Conservation (phyloP, 768 basidiomycete genomes). For the Tephrocybe sp. region DNA sequence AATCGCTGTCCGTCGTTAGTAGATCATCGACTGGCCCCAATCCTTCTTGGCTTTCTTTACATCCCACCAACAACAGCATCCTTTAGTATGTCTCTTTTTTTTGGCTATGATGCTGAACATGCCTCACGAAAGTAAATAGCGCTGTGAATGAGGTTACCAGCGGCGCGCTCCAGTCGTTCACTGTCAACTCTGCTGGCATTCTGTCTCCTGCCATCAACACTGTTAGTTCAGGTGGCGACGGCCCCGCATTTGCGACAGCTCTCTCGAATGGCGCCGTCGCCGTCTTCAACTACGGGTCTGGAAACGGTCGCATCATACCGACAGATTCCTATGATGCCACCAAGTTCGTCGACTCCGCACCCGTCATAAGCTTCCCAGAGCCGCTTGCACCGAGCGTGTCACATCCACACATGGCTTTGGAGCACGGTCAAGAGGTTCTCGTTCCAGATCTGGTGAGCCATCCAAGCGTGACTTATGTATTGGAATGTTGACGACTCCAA, state of each 20-base stretch:
- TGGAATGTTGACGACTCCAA: background rate
- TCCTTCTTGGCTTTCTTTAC: slow-evolving; percentile 59
- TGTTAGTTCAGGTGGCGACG: slow-evolving; percentile 45
- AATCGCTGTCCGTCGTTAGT: slow-evolving; percentile 43
- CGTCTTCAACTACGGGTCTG: slow-evolving; percentile 55
- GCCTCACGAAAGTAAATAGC: slow-evolving; percentile 40
- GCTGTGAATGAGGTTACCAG: slow-evolving; percentile 54
- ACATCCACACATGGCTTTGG: slow-evolving; percentile 62
- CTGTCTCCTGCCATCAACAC: slow-evolving; percentile 45
- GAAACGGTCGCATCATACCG: slow-evolving; percentile 53
- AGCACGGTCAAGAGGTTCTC: slow-evolving; percentile 51
- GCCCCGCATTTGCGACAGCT: slow-evolving; percentile 49
- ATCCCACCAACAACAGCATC: slow-evolving; percentile 55
- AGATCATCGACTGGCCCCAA: slow-evolving; percentile 49
- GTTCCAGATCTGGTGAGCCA: slow-evolving; percentile 54
- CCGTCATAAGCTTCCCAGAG: slow-evolving; percentile 52
- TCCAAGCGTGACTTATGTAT: background rate
- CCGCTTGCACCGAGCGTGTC: slow-evolving; percentile 38
- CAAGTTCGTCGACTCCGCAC: slow-evolving; percentile 32
- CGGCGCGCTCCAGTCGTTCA: slow-evolving; percentile 58
- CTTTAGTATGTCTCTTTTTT: slow-evolving; percentile 48
- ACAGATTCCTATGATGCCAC: slow-evolving; percentile 34
- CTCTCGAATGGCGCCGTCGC: slow-evolving; percentile 59
- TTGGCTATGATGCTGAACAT: background rate
- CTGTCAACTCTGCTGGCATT: slow-evolving; percentile 40